Conservation (phyloP, 225 moss, liverwort and hornwort species). For the Physcomitrium patens region DNA sequence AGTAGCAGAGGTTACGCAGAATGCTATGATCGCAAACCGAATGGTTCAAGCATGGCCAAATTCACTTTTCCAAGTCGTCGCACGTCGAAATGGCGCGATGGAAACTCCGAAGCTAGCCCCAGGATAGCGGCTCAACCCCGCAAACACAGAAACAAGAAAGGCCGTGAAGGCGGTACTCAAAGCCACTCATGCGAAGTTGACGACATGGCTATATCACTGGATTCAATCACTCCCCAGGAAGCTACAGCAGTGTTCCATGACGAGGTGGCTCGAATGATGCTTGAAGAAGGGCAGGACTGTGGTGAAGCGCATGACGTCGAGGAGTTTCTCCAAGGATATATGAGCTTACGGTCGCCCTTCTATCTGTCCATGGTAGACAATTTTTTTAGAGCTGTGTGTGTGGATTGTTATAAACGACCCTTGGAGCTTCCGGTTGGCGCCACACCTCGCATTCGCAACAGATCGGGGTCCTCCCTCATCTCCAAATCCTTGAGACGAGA, state of each 20-base stretch:
- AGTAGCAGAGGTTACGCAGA: conserved; percentile 10
- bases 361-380: conserved; percentile 61
- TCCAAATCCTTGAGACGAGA: conserved; percentile 43
- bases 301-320: conserved; percentile 42
- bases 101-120: conserved; percentile 11
- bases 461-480: conserved; percentile 35
- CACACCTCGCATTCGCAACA: neutral
- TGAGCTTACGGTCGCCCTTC: conserved; percentile 56
- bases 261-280: conserved; percentile 61
- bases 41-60: conserved; percentile 21
- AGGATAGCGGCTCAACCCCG: conserved; percentile 29
- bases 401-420: conserved; percentile 56
- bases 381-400: conserved; percentile 56
- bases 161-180: conserved; percentile 2
- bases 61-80: conserved; percentile 32
- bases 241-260: conserved; percentile 60
- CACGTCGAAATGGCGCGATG: conserved; percentile 17
- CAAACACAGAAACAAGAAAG: conserved; percentile 40
- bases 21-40: conserved; percentile 25
- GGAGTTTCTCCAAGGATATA: conserved; percentile 58
- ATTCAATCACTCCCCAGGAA: conserved; percentile 50
- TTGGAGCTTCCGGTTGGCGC: conserved; percentile 37
- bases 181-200: neutral
- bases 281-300: conserved; percentile 48
- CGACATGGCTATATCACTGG: conserved; percentile 33